Conservation (phyloP, 768 basidiomycete genomes). For the Termitomyces sp. region DNA sequence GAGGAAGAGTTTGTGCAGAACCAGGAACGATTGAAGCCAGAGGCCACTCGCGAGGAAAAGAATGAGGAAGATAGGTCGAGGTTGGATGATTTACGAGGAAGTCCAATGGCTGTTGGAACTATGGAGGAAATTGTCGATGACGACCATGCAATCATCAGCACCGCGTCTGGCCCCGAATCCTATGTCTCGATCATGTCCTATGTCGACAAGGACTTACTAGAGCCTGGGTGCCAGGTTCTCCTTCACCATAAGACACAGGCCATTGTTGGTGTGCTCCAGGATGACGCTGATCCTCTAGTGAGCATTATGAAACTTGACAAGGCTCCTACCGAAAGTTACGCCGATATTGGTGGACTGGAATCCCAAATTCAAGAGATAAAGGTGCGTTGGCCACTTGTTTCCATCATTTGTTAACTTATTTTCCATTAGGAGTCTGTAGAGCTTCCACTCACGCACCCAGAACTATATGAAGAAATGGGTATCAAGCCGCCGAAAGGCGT, state of each 20-base stretch:
- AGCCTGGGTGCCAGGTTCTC: conserved; percentile 92
- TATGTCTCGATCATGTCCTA: conserved; percentile 98
- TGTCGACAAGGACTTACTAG: conserved; percentile 96
- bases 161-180: conserved; percentile 90
- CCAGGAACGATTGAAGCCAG: conserved; percentile 86
- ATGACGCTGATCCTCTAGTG: conserved; percentile 94
- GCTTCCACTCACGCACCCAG: conserved; percentile 94
- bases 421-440: conserved; percentile 89
- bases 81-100: conserved; percentile 92
- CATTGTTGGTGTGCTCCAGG: conserved; percentile 91
- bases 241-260: conserved; percentile 95
- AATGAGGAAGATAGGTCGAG: conserved; percentile 91
- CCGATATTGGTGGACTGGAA: conserved; percentile 96
- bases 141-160: conserved; percentile 98
- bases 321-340: conserved; percentile 97
- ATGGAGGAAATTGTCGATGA: conserved; percentile 98
- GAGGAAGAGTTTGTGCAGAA: conserved; percentile 95
- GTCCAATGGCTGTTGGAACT: conserved; percentile 97
- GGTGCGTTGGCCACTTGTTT: conserved; percentile 31
- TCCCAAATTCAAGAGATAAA: conserved; percentile 99
- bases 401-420: not conserved
- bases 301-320: conserved; percentile 99
- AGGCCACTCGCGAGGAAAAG: conserved; percentile 86
- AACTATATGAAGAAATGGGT: conserved; percentile 99
- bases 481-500: conserved; percentile 99